phyloP scores from a whole-genome alignment of 2,329 filamentous ascomycete species.

The Fusarium chlamydosporum region DNA sequence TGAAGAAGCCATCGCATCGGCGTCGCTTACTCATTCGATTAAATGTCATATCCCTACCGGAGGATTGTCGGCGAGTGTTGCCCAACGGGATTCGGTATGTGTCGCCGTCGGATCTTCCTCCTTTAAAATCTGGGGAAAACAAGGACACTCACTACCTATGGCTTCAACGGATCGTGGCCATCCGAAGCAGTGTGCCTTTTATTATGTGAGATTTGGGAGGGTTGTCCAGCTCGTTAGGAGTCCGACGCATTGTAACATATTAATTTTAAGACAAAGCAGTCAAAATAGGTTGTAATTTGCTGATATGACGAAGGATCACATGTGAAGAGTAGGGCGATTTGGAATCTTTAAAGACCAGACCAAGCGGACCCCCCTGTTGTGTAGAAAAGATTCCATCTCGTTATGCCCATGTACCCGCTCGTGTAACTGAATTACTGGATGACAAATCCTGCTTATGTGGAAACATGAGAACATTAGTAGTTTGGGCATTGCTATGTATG shows the following conservation, averaged over 20 bases:
- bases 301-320: constrained; percentile 40
- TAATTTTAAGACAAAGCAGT: background rate
- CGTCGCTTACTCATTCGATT: constrained; percentile 2
- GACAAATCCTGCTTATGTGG: constrained; percentile 21
- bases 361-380: constrained; percentile 23
- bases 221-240: background rate
- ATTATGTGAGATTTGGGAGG: background rate
- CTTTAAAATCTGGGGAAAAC: constrained; percentile 7
- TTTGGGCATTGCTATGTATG: background rate
- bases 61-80: constrained; percentile 23
- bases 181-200: no score
- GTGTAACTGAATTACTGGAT: background rate
- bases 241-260: background rate
- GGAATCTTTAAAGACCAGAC: constrained; percentile 33
- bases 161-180: background rate
- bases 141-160: background rate
- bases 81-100: constrained; percentile 29
- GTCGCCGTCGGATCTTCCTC: constrained; percentile 1
- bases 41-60: constrained; percentile 10
- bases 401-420: constrained; percentile 15
- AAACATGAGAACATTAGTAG: background rate
- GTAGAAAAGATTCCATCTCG: constrained; percentile 32
- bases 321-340: constrained; percentile 29
- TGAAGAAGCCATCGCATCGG: constrained; percentile 11
- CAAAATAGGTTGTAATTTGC: constrained; percentile 4